phyloP scores from a whole-genome alignment of 345 rosid genomes.

The Euphorbia tirucalli region DNA sequence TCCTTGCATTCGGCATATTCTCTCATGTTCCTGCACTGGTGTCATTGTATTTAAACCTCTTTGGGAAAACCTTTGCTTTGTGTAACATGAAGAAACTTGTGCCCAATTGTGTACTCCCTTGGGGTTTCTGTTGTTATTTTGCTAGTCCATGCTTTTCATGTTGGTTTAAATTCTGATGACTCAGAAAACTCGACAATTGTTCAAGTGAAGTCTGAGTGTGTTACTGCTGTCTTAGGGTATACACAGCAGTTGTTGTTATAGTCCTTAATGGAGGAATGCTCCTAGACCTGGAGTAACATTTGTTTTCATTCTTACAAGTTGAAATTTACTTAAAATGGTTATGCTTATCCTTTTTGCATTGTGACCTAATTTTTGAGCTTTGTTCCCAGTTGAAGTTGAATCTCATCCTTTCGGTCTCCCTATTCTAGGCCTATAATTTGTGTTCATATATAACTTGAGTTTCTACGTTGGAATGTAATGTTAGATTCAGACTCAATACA shows the following conservation, averaged over 20 bases:
- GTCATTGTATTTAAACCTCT: not conserved
- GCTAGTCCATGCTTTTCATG: not conserved
- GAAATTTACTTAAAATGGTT: no score
- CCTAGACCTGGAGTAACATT: not conserved
- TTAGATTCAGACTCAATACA: no score
- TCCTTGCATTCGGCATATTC: not conserved
- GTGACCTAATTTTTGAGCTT: no score
- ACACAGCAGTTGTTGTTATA: not conserved
- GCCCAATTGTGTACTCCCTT: not conserved
- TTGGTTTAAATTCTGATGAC: not conserved
- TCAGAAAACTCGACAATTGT: no score
- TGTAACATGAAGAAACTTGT: not conserved
- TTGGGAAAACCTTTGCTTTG: no score
- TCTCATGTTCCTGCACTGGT: not conserved
- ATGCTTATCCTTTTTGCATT: no score
- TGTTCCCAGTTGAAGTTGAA: no score
- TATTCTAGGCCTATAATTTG: no score
- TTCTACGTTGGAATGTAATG: no score
- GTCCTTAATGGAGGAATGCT: not conserved
- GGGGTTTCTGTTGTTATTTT: not conserved
- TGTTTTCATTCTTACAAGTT: not conserved
- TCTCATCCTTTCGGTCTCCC: no score
- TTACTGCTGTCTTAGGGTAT: not conserved
- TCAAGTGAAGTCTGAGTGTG: not conserved
- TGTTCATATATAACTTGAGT: no score